Conservation (phyloP, 352 stramenopile species). For the Pythium periplocum region DNA sequence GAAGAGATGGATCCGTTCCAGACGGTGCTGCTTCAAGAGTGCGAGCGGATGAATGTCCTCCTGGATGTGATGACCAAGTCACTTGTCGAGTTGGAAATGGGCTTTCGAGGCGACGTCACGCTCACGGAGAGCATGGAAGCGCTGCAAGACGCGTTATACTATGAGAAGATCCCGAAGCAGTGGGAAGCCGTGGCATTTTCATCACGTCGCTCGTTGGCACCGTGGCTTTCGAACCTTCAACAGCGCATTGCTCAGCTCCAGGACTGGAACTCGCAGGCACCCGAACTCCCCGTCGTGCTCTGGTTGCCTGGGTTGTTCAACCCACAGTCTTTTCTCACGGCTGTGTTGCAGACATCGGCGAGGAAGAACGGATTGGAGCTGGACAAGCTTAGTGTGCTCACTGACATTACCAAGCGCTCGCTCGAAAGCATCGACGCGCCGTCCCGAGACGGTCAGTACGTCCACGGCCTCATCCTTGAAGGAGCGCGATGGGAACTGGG, state of each 20-base stretch:
- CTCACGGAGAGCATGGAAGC: constrained; percentile 86
- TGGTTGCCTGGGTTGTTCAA: constrained; percentile 85
- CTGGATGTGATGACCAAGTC: constrained; percentile 72
- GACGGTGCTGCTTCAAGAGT: constrained; percentile 89
- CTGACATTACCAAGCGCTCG: constrained; percentile 87
- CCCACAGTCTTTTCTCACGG: constrained; percentile 82
- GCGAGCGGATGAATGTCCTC: constrained; percentile 84
- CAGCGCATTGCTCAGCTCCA: constrained; percentile 81
- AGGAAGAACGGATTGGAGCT: constrained; percentile 78
- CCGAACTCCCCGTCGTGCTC: constrained; percentile 76
- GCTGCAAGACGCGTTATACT: constrained; percentile 74
- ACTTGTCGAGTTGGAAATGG: constrained; percentile 81
- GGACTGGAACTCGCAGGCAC: constrained; percentile 76
- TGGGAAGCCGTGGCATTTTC: constrained; percentile 81
- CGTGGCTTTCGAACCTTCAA: constrained; percentile 85
- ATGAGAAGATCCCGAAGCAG: constrained; percentile 57
- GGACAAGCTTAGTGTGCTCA: constrained; percentile 68
- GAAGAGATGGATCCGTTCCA: constrained; percentile 89
- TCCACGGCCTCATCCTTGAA: constrained; percentile 87
- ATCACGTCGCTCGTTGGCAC: constrained; percentile 64
- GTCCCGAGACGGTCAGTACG: constrained; percentile 87
- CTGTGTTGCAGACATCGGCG: constrained; percentile 69
- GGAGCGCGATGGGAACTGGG: constrained; percentile 85
- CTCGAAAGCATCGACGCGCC: constrained; percentile 75
- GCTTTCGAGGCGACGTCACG: constrained; percentile 85